Conservation (phyloP, 2,329 filamentous ascomycete species). For the Fusarium chlamydosporum region DNA sequence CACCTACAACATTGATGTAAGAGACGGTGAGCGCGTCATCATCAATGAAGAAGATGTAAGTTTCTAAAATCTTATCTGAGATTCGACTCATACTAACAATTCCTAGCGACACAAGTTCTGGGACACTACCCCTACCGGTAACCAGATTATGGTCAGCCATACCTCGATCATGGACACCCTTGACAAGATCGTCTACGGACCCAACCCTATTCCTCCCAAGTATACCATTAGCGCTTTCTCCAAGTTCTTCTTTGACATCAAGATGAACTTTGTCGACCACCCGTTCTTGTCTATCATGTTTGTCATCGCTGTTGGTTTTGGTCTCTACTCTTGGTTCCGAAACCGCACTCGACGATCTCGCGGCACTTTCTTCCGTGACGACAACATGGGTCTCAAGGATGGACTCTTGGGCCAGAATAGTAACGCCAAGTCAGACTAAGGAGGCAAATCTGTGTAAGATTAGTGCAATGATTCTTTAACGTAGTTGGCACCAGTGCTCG, state of each 20-base stretch:
- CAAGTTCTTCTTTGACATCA: conserved; percentile 78
- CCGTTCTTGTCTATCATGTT: conserved; percentile 71
- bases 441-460: background rate
- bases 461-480: background rate
- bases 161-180: conserved; percentile 92
- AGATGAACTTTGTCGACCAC: conserved; percentile 70
- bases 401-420: conserved; percentile 69
- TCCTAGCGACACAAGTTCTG: conserved; percentile 89
- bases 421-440: conserved; percentile 56
- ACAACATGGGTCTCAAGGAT: conserved; percentile 72
- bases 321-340: conserved; percentile 67
- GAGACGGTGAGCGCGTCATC: conserved; percentile 89
- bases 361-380: conserved; percentile 73
- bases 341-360: conserved; percentile 67
- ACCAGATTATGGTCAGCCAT: conserved; percentile 88
- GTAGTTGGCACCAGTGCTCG: background rate
- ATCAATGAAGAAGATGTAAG: conserved; percentile 98
- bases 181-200: conserved; percentile 76
- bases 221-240: conserved; percentile 80
- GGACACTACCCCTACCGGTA: conserved; percentile 91
- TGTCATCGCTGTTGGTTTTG: conserved; percentile 69
- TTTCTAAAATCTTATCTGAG: conserved; percentile 36
- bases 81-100: conserved; percentile 53
- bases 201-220: conserved; percentile 80
- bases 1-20: conserved; percentile 93